phyloP scores from a whole-genome alignment of 139 green algal species.

The Chlorella vulgaris region DNA sequence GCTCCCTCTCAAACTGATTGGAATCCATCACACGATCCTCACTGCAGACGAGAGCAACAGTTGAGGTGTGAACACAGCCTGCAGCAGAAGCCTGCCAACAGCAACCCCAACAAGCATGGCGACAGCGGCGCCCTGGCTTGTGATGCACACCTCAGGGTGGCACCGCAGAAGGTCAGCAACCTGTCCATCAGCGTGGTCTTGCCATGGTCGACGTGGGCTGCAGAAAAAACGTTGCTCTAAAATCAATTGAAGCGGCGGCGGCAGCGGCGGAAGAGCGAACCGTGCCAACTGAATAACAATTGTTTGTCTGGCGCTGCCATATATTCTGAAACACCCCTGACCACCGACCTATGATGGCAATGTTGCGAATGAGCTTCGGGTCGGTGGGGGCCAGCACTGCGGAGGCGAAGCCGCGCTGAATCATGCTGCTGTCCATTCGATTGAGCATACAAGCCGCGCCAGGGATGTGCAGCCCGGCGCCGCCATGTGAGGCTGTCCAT shows the following conservation, averaged over 20 bases:
- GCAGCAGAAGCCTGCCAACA: too few species aligned
- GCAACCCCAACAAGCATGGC: background rate
- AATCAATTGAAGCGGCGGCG: background rate
- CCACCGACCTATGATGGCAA: constrained; percentile 78
- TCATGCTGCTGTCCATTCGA: background rate
- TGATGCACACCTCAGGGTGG: constrained; percentile 17
- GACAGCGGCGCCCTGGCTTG: background rate
- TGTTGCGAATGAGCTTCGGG: constrained; percentile 59
- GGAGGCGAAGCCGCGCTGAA: background rate
- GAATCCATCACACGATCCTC: constrained; percentile 80
- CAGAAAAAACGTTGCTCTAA: background rate
- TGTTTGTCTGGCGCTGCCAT: background rate
- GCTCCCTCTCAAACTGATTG: constrained; percentile 83
- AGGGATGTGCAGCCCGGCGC: background rate
- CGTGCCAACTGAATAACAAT: background rate
- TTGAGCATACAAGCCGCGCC: background rate
- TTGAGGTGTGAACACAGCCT: background rate
- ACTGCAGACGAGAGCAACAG: background rate
- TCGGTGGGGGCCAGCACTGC: background rate
- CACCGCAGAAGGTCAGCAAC: constrained; percentile 66
- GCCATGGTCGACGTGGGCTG: constrained; percentile 91
- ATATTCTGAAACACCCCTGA: background rate
- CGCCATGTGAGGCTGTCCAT: too few species aligned
- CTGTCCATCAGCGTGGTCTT: constrained; percentile 90
- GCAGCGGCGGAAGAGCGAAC: background rate